Evolutionary conservation across 192 early-diverging fungal species (phyloP).

Genomic region (Backusella luteola): DNA sequence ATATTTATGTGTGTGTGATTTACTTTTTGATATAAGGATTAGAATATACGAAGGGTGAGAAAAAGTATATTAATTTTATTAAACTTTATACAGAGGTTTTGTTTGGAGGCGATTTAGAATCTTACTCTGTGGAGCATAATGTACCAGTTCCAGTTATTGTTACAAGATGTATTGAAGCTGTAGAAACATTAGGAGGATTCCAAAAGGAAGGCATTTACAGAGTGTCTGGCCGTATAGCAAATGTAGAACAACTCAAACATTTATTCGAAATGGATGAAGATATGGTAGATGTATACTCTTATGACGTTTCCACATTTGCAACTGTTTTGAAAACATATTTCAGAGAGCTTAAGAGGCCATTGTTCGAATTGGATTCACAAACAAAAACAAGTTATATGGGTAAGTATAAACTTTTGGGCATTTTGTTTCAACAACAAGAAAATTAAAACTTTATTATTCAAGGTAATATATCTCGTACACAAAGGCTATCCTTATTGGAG

Average conservation of each 20-base stretch:
- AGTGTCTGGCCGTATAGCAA: constrained; percentile 34
- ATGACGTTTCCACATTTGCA: constrained; percentile 60
- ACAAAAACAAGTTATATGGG: constrained; percentile 50
- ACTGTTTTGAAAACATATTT: constrained; percentile 64
- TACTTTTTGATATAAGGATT: no score
- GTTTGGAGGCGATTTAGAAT: constrained; percentile 30
- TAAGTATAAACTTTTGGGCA: constrained; percentile 27
- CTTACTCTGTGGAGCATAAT: constrained; percentile 29
- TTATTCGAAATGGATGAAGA: constrained; percentile 37
- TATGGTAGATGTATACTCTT: constrained; percentile 19
- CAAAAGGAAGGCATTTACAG: constrained; percentile 42
- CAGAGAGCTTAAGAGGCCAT: constrained; percentile 56
- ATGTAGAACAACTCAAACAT: constrained; percentile 29
- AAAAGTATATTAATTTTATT: not conserved
- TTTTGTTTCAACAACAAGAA: not conserved
- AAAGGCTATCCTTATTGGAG: constrained; percentile 38
- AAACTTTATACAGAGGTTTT: constrained; percentile 22
- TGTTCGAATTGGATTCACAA: constrained; percentile 51
- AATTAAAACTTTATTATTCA: not conserved
- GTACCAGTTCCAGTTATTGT: constrained; percentile 33
- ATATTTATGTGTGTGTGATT: not conserved
- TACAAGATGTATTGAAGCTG: constrained; percentile 28
- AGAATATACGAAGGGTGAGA: no score
- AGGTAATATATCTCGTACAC: constrained; percentile 12
- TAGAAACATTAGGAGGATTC: constrained; percentile 30